Conservation (phyloP, 2,329 filamentous ascomycete species). For the Trichoderma lentiforme region DNA sequence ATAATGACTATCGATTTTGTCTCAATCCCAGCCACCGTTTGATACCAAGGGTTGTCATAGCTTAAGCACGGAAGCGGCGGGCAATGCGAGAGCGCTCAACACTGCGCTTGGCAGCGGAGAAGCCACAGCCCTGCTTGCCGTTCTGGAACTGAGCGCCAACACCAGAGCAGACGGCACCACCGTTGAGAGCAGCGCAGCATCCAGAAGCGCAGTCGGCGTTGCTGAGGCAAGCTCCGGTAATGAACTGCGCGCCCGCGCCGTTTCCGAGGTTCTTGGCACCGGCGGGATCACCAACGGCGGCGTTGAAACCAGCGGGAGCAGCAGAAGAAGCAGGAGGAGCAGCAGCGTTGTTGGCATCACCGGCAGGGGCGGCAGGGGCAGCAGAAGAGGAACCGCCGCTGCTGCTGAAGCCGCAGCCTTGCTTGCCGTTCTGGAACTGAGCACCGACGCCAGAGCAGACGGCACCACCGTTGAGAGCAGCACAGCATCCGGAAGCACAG, state of each 20-base stretch:
- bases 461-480: constrained; percentile 16
- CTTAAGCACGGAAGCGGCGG: constrained; percentile 8
- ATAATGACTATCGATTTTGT: constrained; percentile 11
- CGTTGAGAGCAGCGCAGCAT: constrained; percentile 28
- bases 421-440: constrained; percentile 32
- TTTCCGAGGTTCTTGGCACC: constrained; percentile 27
- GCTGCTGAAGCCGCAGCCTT: constrained; percentile 30
- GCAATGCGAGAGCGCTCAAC: neutral
- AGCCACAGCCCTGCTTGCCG: constrained; percentile 35
- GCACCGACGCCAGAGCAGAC: constrained; percentile 26
- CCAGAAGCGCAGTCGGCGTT: constrained; percentile 30
- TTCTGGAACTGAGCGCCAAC: constrained; percentile 31
- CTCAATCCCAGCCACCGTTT: neutral
- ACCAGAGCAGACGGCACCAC: constrained; percentile 12
- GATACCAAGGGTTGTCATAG: neutral
- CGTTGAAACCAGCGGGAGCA: constrained; percentile 14
- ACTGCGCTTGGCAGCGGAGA: constrained; percentile 20
- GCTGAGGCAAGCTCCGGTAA: constrained; percentile 27
- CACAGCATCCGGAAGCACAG: constrained; percentile 33
- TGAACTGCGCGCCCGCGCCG: constrained; percentile 28
- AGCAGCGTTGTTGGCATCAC: neutral
- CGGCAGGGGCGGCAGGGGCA: neutral
- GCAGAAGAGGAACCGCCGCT: neutral
- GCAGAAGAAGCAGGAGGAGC: constrained; percentile 16
- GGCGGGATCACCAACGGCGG: constrained; percentile 21